phyloP scores from a whole-genome alignment of 495 filamentous ascomycete genomes.

The Tuber melanosporum region DNA sequence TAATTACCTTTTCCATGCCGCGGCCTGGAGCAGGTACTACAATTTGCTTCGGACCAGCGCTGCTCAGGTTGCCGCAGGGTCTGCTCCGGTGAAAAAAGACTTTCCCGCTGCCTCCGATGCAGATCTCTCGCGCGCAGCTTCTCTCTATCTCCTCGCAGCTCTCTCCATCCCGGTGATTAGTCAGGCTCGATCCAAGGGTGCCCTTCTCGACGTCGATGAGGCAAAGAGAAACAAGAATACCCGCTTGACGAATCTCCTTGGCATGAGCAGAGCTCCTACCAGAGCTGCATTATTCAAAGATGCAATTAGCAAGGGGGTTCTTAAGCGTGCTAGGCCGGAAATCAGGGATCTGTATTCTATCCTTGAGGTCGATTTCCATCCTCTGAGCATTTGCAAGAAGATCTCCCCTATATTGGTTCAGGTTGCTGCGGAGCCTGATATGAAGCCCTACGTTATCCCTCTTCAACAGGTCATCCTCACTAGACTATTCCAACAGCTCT shows the following conservation, averaged over 20 bases:
- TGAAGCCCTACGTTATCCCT: constrained; percentile 91
- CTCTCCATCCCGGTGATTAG: constrained; percentile 97
- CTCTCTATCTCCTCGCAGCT: constrained; percentile 91
- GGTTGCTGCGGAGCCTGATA: constrained; percentile 89
- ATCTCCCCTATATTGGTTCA: constrained; percentile 91
- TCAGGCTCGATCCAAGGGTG: constrained; percentile 90
- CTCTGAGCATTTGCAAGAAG: constrained; percentile 96
- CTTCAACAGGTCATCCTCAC: constrained; percentile 98
- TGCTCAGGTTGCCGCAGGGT: constrained; percentile 73
- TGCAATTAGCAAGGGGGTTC: constrained; percentile 84
- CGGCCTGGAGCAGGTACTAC: constrained; percentile 94
- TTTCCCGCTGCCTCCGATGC: constrained; percentile 83
- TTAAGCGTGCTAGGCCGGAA: constrained; percentile 84
- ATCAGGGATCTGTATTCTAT: constrained; percentile 97
- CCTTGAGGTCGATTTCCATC: constrained; percentile 97
- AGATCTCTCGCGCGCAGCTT: constrained; percentile 80
- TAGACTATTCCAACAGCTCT: constrained; percentile 95
- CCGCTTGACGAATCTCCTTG: constrained; percentile 87
- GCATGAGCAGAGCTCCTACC: constrained; percentile 81
- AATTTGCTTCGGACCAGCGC: constrained; percentile 88
- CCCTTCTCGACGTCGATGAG: constrained; percentile 93
- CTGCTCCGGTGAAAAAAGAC: constrained; percentile 77
- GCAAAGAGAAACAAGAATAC: constrained; percentile 98
- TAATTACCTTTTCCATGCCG: constrained; percentile 98
- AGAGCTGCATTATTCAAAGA: constrained; percentile 91